Percentiles rank a stretch among this genome's conserved stretches.
Evolutionary conservation across 2,329 filamentous ascomycete genomes (phyloP).

Genomic region (Ceratocystis colombiana): DNA sequence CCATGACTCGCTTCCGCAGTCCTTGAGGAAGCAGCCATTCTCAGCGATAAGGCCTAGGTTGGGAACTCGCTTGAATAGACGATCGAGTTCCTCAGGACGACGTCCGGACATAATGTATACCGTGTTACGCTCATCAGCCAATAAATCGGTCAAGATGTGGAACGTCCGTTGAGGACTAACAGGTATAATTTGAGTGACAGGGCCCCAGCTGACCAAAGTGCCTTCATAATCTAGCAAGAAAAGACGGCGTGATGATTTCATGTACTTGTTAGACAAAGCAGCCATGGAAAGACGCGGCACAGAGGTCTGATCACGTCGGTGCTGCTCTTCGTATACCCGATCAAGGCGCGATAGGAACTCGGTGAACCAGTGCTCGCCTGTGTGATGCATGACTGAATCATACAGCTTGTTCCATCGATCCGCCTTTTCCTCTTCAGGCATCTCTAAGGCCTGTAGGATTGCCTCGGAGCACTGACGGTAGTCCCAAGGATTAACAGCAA

Average conservation of each 20-base stretch:
- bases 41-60: constrained; percentile 85
- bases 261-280: constrained; percentile 56
- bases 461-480: constrained; percentile 80
- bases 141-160: constrained; percentile 69
- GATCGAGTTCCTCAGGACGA: constrained; percentile 76
- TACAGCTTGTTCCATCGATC: constrained; percentile 65
- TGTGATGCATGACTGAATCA: constrained; percentile 65
- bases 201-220: constrained; percentile 78
- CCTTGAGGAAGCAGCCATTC: constrained; percentile 82
- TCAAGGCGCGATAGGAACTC: constrained; percentile 62
- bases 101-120: constrained; percentile 92
- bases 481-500: constrained; percentile 92
- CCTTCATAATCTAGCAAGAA: constrained; percentile 93
- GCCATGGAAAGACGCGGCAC: constrained; percentile 73
- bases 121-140: constrained; percentile 68
- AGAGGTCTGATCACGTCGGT: constrained; percentile 70
- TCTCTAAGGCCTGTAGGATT: constrained; percentile 73
- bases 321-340: constrained; percentile 72
- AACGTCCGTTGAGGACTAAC: constrained; percentile 75
- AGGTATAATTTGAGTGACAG: constrained; percentile 72
- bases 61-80: constrained; percentile 72
- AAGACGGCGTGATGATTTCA: constrained; percentile 54
- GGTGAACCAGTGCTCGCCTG: constrained; percentile 77
- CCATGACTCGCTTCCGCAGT: constrained; percentile 61
- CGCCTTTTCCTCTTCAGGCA: constrained; percentile 63